Evolutionary conservation across 257 asterid genomes (phyloP).

Genomic region (Gentiana dahurica): DNA sequence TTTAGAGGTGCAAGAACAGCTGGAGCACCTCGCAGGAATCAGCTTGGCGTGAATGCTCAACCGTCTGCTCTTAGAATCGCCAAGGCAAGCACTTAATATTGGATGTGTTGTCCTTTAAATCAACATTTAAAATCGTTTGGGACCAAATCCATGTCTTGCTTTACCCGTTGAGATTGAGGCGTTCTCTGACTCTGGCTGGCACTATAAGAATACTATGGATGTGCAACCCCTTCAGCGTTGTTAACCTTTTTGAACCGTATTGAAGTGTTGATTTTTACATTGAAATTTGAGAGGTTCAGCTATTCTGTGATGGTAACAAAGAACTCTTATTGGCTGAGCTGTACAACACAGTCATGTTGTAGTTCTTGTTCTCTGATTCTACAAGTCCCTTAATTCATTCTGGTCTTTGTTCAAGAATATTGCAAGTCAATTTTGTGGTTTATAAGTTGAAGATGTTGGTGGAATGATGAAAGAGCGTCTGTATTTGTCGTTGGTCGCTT

Average conservation of each 20-base stretch:
- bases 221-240: conserved; percentile 22
- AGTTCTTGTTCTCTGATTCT: conserved; percentile 28
- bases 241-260: conserved; percentile 25
- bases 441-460: conserved; percentile 33
- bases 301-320: conserved; percentile 30
- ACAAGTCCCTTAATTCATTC: conserved; percentile 27
- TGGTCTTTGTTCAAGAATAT: conserved; percentile 30
- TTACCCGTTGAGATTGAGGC: conserved; percentile 23
- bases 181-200: conserved; percentile 26
- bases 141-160: conserved; percentile 26
- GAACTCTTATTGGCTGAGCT: conserved; percentile 30
- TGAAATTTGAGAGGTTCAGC: conserved; percentile 30
- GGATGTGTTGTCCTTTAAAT: conserved; percentile 54
- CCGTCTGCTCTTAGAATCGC: conserved; percentile 53
- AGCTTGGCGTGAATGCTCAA: conserved; percentile 62
- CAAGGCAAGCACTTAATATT: conserved; percentile 87
- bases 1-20: conserved; percentile 54
- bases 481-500: conserved; percentile 10
- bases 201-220: conserved; percentile 33
- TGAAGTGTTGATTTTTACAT: conserved; percentile 29
- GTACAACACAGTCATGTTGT: conserved; percentile 24
- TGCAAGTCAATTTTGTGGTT: conserved; percentile 27
- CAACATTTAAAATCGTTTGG: conserved; percentile 38
- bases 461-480: conserved; percentile 16
- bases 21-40: conserved; percentile 57